phyloP scores from a whole-genome alignment of 805 yeast species.

The Kodamaea nitidulidarum region DNA sequence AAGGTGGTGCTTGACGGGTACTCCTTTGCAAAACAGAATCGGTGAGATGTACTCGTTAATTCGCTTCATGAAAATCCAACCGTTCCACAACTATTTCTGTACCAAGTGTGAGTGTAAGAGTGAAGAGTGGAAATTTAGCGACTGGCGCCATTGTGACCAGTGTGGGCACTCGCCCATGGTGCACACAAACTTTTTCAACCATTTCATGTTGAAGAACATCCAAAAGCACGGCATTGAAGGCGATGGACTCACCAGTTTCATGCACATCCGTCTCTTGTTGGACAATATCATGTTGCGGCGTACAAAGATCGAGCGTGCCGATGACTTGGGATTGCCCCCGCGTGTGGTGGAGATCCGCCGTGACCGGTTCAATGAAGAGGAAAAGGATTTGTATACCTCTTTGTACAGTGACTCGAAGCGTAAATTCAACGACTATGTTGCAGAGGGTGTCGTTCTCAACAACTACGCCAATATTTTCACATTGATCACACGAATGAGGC shows the following conservation, averaged over 20 bases:
- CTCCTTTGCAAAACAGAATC: conserved; percentile 93
- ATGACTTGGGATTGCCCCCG: conserved; percentile 96
- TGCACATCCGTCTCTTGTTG: conserved; percentile 67
- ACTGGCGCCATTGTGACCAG: conserved; percentile 74
- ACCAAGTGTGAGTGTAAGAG: conserved; percentile 87
- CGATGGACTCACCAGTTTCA: conserved; percentile 75
- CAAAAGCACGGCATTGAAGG: conserved; percentile 81
- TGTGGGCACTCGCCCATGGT: conserved; percentile 95
- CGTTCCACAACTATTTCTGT: conserved; percentile 87
- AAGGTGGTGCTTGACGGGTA: conserved; percentile 91
- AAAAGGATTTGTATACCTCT: conserved; percentile 85
- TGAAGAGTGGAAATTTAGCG: conserved; percentile 78
- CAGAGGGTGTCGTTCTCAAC: conserved; percentile 93
- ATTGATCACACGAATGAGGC: conserved; percentile 94
- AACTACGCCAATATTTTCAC: conserved; percentile 97
- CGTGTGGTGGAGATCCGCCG: conserved; percentile 84
- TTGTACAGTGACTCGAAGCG: conserved; percentile 83
- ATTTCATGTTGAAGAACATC: conserved; percentile 90
- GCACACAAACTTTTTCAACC: conserved; percentile 93
- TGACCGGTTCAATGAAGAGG: conserved; percentile 90
- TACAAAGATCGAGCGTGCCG: conserved; percentile 94
- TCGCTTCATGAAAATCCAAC: conserved; percentile 76
- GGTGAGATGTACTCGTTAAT: conserved; percentile 95
- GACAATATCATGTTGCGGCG: conserved; percentile 86
- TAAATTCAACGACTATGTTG: conserved; percentile 86